Evolutionary conservation across 75 land plant genomes (phyloP), one percentile per base, ranked within the genome.

Genomic region (Adiantum capillusveneris): DNA sequence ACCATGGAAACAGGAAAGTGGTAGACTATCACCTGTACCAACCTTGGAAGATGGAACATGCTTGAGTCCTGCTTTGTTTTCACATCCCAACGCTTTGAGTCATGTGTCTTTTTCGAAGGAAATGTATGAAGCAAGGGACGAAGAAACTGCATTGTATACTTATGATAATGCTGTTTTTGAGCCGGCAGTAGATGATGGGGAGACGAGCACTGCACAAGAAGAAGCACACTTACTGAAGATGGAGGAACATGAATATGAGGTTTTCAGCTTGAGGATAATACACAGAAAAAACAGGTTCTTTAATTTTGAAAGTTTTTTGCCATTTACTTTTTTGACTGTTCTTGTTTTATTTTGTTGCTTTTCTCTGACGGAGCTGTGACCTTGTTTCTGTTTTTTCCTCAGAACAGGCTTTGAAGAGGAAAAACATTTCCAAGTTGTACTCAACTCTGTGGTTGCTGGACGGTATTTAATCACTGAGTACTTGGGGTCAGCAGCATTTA

Each of bases 331-430:
- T 34, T 3, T 34, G 9, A 34, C 3, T 3, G 9, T 34, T 9
- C 37, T 5, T 5, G 9, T 5, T 34, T 34, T 34, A 9, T 3
- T 9, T 5, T 34, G 9, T 34, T 34, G 37, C 3, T 34, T 34
- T 34, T 9, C 37, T 5, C 9, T 34, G 3, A 5, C 37, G 9
- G 37, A 9, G 37, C 9, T 34, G 9, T 34, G 9, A 34, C 37
- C 37, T 34, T 34, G 37, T 9, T 34, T 34, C 9, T 34, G 9
- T 34, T 34, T 34, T 34, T 5, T 5, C 9, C 30, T 24, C 85
- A 94, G 98, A 66, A 94, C 98, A 66, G 98, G 98, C 2, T 94
- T 94, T 75, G 98, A 94, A 63, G 98, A 94, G 70, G 98, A 94
- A 48, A 94, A 94, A 54, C 88, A 89, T 65, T 94, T 94, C 61